A percentile compares a stretch with the other conserved stretches of the same genome.
These are phyloP conservation scores for Penicillium freii DNA, from an alignment of 2,329 filamentous ascomycete genomes.

Conservation along the genomic window DNA sequence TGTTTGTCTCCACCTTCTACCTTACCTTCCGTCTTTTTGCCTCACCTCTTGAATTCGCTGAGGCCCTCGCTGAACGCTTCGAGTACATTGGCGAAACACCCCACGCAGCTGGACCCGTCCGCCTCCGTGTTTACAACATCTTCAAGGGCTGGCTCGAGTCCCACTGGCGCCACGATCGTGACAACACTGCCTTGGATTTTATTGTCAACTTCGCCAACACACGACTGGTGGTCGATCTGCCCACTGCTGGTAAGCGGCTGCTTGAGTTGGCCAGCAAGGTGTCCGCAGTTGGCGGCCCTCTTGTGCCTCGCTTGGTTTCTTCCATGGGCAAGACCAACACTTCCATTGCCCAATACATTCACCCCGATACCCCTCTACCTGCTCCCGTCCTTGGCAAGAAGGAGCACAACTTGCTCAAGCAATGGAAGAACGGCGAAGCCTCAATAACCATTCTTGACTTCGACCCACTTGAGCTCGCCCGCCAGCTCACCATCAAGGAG, in stretches of 20 bases:
- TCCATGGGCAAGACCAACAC: constrained; percentile 86
- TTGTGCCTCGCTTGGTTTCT: constrained; percentile 79
- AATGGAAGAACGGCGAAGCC: constrained; percentile 70
- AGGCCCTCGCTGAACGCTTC: constrained; percentile 84
- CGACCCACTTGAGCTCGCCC: constrained; percentile 83
- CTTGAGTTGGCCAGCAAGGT: constrained; percentile 78
- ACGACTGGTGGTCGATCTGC: constrained; percentile 66
- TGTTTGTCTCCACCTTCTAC: constrained; percentile 93
- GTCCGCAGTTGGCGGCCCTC: constrained; percentile 65
- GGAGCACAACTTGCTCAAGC: constrained; percentile 68
- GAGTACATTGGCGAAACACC: constrained; percentile 82
- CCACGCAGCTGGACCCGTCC: constrained; percentile 73
- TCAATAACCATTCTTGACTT: constrained; percentile 80
- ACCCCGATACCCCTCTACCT: constrained; percentile 70
- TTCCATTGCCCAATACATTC: constrained; percentile 67
- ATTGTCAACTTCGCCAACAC: constrained; percentile 78
- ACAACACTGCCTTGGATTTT: constrained; percentile 69
- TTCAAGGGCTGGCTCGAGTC: constrained; percentile 98
- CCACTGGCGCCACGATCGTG: constrained; percentile 83
- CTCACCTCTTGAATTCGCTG: constrained; percentile 72
- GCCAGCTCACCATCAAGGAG: constrained; percentile 89
- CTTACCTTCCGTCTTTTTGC: constrained; percentile 94
- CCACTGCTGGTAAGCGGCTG: constrained; percentile 76
- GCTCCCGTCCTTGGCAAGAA: constrained; percentile 69
- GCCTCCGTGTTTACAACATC: constrained; percentile 88